Base-by-base conservation (phyloP, 805 yeast genomes). In the Pichia cephalocereana region DNA sequence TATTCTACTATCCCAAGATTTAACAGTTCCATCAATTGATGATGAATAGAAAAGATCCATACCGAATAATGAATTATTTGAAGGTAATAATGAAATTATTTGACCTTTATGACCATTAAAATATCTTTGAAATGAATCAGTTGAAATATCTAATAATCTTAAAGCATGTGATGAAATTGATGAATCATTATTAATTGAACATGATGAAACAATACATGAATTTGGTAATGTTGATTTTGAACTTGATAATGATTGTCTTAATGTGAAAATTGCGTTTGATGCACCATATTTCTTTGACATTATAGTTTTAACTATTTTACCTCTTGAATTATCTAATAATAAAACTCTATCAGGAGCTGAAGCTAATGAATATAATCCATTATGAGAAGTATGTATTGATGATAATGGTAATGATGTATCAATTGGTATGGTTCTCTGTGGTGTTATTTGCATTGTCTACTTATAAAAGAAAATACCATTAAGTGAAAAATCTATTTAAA, bases 221-320 rank as follows among this genome's bases (percentile, higher is more conserved):
- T 82, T 80, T 19, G 60, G 58, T 1, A 45, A 32, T 2, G 59
- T 45, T 48, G 76, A 72, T 41, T 80, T 81, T 40, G 76, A 74
- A 58, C 84, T 95, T 18, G 15, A 7, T 15, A 8, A 8, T 11
- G 31, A 7, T 32, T 32, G 37, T 7, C 49, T 28, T 15, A 46
- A 18, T 1, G 96, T 81, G 63, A 93, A 93, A 42, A 80, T 72
- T 3, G 96, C 96, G 38, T 86, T 66, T 59, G 87, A 89, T 49
- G 89, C 86, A 1, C 99, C 99, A 57, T 93, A 93, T 61, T 93
- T 93, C 67, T 89, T 90, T 30, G 93, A 82, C 50, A 78, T 82
- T 9, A 86, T 75, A 5, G 88, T 78, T 56, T 82, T 85, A 41
- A 74, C 57, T 52, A 80, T 84, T 46, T 75, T 71, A 7, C 96